These are phyloP conservation scores for Piper longum DNA, from an alignment of 164 flowering plant species.

Conservation along the genomic window DNA sequence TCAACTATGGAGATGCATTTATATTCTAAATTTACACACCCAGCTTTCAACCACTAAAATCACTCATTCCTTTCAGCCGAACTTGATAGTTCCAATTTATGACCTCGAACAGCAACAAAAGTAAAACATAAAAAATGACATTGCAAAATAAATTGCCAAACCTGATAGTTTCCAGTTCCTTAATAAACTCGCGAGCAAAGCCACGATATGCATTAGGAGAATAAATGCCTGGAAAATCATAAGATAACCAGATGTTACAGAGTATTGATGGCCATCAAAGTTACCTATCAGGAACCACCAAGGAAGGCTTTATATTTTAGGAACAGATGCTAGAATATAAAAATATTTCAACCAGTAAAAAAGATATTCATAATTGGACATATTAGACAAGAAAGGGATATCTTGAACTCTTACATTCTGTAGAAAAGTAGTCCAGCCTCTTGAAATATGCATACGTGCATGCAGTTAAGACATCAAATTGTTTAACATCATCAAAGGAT, in stretches of 20 bases:
- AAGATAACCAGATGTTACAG: not conserved
- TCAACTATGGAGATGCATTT: not conserved
- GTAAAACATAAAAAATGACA: not conserved
- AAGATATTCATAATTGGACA: not conserved
- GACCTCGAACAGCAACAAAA: not conserved
- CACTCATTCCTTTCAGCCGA: not conserved
- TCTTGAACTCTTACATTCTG: constrained; percentile 62
- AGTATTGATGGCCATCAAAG: not conserved
- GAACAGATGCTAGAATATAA: not conserved
- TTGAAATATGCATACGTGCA: constrained; percentile 97
- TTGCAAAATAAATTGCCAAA: constrained; percentile 3
- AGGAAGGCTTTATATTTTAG: not conserved
- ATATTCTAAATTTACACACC: not conserved
- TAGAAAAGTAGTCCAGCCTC: constrained; percentile 95
- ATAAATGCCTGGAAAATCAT: constrained; percentile 59
- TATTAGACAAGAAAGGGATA: not conserved
- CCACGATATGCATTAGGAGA: constrained; percentile 99
- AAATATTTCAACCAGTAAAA: not conserved
- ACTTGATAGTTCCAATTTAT: not conserved
- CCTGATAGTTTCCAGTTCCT: constrained; percentile 91
- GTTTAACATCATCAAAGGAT: constrained; percentile 1
- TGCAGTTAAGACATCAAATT: constrained; percentile 42
- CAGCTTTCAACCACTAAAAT: not conserved
- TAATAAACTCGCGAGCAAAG: constrained; percentile 95
- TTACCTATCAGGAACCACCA: not conserved